phyloP scores from a whole-genome alignment of 1,284 basidiomycete genomes.

The Cutaneotrichosporon cavernicola region DNA sequence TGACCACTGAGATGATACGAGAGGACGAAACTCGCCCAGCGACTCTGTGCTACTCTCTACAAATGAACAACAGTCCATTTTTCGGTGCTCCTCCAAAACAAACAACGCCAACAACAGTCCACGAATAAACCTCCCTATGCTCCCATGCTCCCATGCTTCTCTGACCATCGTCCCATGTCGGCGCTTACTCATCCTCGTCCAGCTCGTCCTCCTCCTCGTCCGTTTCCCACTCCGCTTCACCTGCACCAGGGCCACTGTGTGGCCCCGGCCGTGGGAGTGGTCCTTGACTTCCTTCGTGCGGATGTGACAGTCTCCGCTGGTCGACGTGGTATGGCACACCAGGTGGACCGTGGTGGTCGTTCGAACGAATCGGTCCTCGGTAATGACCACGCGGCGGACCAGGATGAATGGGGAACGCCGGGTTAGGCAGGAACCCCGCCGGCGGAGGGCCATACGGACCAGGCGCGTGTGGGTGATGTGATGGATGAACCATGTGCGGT shows the following conservation, averaged over 20 bases:
- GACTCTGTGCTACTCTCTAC: constrained; percentile 7
- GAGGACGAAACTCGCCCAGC: neutral
- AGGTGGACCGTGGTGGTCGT: neutral
- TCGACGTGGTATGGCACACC: constrained; percentile 3
- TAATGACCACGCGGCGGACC: constrained; percentile 12
- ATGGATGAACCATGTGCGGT: constrained; percentile 19
- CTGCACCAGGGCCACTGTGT: neutral
- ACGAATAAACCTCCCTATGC: neutral
- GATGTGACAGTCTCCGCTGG: constrained; percentile 15
- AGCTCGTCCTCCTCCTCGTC: constrained; percentile 27
- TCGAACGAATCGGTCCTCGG: constrained; percentile 9
- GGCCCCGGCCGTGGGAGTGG: constrained; percentile 6
- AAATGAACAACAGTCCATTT: neutral
- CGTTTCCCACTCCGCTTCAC: constrained; percentile 15
- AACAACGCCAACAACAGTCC: constrained; percentile 2
- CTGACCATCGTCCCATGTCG: no score
- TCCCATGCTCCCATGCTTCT: neutral
- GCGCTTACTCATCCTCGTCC: constrained; percentile 23
- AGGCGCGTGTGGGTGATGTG: constrained; percentile 14
- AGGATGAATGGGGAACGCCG: constrained; percentile 6
- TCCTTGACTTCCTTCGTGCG: constrained; percentile 14
- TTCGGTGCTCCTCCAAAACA: neutral
- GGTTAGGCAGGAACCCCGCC: constrained; percentile 14
- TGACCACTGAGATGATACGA: neutral
- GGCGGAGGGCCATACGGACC: constrained; percentile 16